phyloP scores from a whole-genome alignment of 495 filamentous ascomycete species.

The Cryomyces minteri region DNA sequence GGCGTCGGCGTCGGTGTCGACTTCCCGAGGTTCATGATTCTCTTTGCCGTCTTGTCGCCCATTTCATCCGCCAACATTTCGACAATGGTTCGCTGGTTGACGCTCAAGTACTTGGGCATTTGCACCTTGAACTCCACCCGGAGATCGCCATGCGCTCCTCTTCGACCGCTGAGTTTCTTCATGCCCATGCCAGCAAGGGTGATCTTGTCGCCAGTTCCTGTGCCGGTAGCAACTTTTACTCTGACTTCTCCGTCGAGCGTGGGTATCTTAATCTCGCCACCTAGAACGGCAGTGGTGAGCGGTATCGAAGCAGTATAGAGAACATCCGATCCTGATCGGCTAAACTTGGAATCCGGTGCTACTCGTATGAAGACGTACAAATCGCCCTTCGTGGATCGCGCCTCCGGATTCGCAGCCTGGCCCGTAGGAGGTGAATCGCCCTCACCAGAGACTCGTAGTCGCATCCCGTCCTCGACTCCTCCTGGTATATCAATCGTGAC shows the following conservation, averaged over 20 bases:
- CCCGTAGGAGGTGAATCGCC: constrained; percentile 73
- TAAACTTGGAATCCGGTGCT: constrained; percentile 69
- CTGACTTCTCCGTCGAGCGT: constrained; percentile 81
- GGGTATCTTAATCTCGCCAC: constrained; percentile 75
- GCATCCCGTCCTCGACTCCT: constrained; percentile 92
- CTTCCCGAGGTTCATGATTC: constrained; percentile 60
- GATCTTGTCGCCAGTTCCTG: constrained; percentile 79
- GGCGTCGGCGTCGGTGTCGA: constrained; percentile 8
- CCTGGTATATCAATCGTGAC: constrained; percentile 79
- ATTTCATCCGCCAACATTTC: constrained; percentile 95
- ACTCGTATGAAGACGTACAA: constrained; percentile 77
- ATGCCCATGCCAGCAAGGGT: constrained; percentile 80
- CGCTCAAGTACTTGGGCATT: constrained; percentile 83
- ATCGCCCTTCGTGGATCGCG: constrained; percentile 52
- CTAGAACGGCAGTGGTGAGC: constrained; percentile 79
- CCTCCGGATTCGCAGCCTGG: constrained; percentile 33
- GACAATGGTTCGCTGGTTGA: constrained; percentile 76
- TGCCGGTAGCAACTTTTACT: constrained; percentile 74
- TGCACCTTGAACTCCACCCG: constrained; percentile 85
- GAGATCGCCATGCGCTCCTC: constrained; percentile 53
- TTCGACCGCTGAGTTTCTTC: constrained; percentile 48
- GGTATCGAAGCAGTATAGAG: constrained; percentile 84
- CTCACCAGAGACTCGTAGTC: constrained; percentile 58
- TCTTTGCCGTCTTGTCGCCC: constrained; percentile 73
- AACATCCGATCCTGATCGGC: constrained; percentile 67